Base-by-base conservation (phyloP, 352 stramenopile species). In the Pythium periplocum region DNA sequence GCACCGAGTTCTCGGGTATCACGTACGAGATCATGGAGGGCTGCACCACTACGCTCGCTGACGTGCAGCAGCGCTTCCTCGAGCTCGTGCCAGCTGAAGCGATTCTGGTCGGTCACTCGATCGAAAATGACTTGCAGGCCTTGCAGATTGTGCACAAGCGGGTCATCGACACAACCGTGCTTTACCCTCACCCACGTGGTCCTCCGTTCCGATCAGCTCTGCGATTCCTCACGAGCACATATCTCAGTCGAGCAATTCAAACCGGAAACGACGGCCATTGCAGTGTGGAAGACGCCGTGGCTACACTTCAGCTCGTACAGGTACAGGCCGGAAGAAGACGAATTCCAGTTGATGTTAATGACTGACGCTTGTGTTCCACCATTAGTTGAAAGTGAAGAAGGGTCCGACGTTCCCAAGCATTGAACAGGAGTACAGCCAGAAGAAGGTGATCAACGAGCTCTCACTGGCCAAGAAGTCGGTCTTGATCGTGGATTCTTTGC, bases 81-180 rank as follows among this genome's bases (percentile, higher is more conserved):
- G 47, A 67, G 9, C 48, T 85, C 42, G 74, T 91, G 0, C 71
- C 82, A 4, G 72, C 76, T 0, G 68, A 90, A 26, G 83, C 84
- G 4, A 89, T 95, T 41, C 67, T 95, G 33, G 81, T 95, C n/a
- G 86, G 86, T 11, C 86, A 96, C 58, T 93, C 81, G 41, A 83
- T 96, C 48, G 86, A 96, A 53, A 95, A 94, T 60, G 86, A 96
- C 53, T 58, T 95, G 4, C 54, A 69, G 48, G 83, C 81, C 6
- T 62, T 96, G 32, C 62, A 68, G 7, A 59, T 95, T 11, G 51
- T 90, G 43, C 86, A 96, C 51, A 67, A 69, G 17, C 81, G 81
- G 32, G 60, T 92, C 50, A 87, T 94, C 38, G 86, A 96, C 59
- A 96, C 86, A 4, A 71, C 72, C 0, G 75, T 85, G 37, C 57